Evolutionary conservation across 805 yeast species (phyloP), one percentile per base, ranked within the genome.

Genomic region (Saturnispora diversa): DNA sequence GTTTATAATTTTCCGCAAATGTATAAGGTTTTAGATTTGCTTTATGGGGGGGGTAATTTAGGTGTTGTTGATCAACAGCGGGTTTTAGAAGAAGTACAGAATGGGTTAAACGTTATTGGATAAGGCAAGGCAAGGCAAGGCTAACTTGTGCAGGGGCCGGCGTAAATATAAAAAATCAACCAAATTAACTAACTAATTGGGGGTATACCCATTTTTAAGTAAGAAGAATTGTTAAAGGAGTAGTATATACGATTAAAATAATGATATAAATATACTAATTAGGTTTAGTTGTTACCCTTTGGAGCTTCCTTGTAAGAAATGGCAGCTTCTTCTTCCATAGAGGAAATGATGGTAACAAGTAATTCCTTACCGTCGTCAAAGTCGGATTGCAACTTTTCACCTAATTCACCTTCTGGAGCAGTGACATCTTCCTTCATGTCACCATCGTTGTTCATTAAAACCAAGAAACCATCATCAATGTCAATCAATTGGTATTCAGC

Each of bases 291-390:
- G 50, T 54, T 54, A 39, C 47, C 47, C 54, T 82, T 84, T 72
- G 97, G 96, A 65, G 97, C 95, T 75, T 92, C 98, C 82, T 90
- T 92, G 90, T 72, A 84, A 62, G 97, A 81, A 65, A 92, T 83
- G 60, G 95, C 94, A 66, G 97, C 97, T 78, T 92, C 98, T 80
- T 92, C 98, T 69, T 86, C 94, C 98, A 92, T 92, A 60, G 98
- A 94, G 54, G 95, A 71, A 71, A 92, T 84, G 74, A 92, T 84
- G 64, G 98, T 87, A 62, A 92, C 95, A 63, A 84, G 72, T 66
- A 92, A 79, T 67, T 92, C 98, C 80, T 90, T 92, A 71, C 97
- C 97, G 51, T 86, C 97, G 62, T 92, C 97, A 69, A 86, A 92
- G 58, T 87, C 95, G 52, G 83, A 60, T 75, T 84, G 92, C 67